A percentile compares a stretch with the other conserved stretches of the same genome.
Evolutionary conservation across 2,329 filamentous ascomycete genomes (phyloP).

Genomic region (Sporothrix euskadiensis): DNA sequence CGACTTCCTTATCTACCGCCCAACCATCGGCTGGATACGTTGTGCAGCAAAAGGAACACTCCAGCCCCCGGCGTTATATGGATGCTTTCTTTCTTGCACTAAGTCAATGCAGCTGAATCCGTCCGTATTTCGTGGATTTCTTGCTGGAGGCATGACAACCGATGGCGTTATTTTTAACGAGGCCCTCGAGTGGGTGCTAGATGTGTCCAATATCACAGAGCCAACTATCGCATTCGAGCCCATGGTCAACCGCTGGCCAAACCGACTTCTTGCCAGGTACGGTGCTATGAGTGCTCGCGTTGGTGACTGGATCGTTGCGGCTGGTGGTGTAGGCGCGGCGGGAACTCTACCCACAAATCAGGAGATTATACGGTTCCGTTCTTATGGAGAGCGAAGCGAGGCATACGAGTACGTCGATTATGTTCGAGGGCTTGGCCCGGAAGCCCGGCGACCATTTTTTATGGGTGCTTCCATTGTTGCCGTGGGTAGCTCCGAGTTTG

Average conservation of each 20-base stretch:
- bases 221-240: constrained; percentile 27
- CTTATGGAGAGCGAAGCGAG: constrained; percentile 37
- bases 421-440: background rate
- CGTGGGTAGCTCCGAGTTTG: constrained; percentile 50
- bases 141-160: constrained; percentile 70
- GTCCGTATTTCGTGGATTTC: constrained; percentile 55
- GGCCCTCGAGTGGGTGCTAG: constrained; percentile 65
- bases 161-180: constrained; percentile 64
- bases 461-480: constrained; percentile 64
- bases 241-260: background rate
- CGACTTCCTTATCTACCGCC: constrained; percentile 56
- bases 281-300: constrained; percentile 25
- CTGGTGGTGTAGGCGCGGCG: constrained; percentile 49
- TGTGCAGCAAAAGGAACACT: constrained; percentile 43
- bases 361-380: constrained; percentile 52
- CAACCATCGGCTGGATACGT: constrained; percentile 49
- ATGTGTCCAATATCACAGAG: constrained; percentile 40
- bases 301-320: constrained; percentile 35
- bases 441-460: constrained; percentile 60
- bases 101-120: constrained; percentile 33
- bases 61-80: constrained; percentile 47
- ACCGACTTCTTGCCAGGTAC: constrained; percentile 27
- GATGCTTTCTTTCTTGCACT: constrained; percentile 43
- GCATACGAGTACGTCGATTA: constrained; percentile 34
- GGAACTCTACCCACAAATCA: constrained; percentile 48